Conservation (phyloP, 1,284 basidiomycete genomes). For the Tremellales sp. region DNA sequence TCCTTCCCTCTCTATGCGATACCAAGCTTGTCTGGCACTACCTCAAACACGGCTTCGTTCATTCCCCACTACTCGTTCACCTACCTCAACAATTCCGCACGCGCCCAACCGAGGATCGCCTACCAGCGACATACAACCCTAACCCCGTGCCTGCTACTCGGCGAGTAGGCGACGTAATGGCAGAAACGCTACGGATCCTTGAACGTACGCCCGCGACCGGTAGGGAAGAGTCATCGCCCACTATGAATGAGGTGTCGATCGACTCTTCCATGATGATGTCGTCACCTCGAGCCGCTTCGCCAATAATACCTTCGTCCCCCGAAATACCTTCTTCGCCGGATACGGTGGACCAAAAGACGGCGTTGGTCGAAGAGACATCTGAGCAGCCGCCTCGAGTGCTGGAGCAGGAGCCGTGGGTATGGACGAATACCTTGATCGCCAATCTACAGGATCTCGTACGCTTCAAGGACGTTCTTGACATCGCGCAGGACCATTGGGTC, state of each 20-base stretch:
- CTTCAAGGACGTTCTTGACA: not conserved
- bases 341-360: constrained; percentile 13
- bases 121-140: constrained; percentile 2
- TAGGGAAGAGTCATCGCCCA: not conserved
- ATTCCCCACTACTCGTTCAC: constrained; percentile 24
- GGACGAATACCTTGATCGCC: constrained; percentile 19
- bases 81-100: constrained; percentile 21
- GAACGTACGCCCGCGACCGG: not conserved
- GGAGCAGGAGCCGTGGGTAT: constrained; percentile 25
- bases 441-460: not conserved
- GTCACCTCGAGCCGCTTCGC: constrained; percentile 2
- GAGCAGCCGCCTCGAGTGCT: constrained; percentile 4
- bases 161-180: constrained; percentile 5
- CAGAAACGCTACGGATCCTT: constrained; percentile 5
- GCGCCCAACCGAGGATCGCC: constrained; percentile 14
- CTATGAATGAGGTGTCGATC: constrained; percentile 4
- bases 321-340: constrained; percentile 9
- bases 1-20: constrained; percentile 27
- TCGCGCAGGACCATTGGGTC: not conserved
- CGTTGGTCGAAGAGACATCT: not conserved
- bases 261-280: constrained; percentile 8
- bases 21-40: constrained; percentile 44
- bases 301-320: constrained; percentile 6
- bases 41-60: constrained; percentile 34
- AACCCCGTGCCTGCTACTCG: constrained; percentile 1